phyloP scores from a whole-genome alignment of 331 rosid species.

The Acacia pycnantha region DNA sequence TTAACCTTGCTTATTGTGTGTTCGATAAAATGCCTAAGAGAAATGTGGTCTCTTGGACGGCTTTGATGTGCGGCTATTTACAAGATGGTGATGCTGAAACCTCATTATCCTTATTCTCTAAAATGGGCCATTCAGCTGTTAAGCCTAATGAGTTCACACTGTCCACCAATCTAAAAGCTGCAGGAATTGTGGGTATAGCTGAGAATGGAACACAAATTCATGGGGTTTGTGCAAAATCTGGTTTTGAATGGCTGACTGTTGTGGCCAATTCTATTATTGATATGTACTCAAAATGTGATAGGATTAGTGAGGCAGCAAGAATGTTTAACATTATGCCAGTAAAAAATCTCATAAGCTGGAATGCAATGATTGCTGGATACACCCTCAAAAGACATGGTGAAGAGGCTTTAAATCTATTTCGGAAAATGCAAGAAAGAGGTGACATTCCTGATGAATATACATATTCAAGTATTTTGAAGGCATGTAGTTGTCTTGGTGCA shows the following conservation, averaged over 20 bases:
- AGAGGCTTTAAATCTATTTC: conserved; percentile 47
- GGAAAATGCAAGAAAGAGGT: conserved; percentile 47
- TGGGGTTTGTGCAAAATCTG: conserved; percentile 51
- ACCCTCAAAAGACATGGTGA: conserved; percentile 40
- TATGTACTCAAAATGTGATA: conserved; percentile 63
- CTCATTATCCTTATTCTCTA: conserved; percentile 38
- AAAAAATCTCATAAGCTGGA: conserved; percentile 60
- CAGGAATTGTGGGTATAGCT: conserved; percentile 42
- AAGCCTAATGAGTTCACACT: conserved; percentile 64
- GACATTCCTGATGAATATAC: conserved; percentile 60
- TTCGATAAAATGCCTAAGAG: conserved; percentile 61
- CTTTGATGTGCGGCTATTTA: conserved; percentile 56
- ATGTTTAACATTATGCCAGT: conserved; percentile 47
- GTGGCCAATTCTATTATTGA: conserved; percentile 63
- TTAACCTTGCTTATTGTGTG: conserved; percentile 33
- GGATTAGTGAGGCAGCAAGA: conserved; percentile 42
- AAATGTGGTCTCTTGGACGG: conserved; percentile 72
- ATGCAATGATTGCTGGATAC: conserved; percentile 61
- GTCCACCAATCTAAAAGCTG: conserved; percentile 57
- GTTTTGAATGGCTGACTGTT: conserved; percentile 42
- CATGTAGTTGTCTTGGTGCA: conserved; percentile 54
- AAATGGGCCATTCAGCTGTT: conserved; percentile 39
- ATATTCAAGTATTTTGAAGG: conserved; percentile 56
- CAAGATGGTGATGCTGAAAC: conserved; percentile 45
- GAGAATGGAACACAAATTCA: conserved; percentile 66